Evolutionary conservation across 2,329 filamentous ascomycete species (phyloP).

Genomic region (Escovopsis weberi): DNA sequence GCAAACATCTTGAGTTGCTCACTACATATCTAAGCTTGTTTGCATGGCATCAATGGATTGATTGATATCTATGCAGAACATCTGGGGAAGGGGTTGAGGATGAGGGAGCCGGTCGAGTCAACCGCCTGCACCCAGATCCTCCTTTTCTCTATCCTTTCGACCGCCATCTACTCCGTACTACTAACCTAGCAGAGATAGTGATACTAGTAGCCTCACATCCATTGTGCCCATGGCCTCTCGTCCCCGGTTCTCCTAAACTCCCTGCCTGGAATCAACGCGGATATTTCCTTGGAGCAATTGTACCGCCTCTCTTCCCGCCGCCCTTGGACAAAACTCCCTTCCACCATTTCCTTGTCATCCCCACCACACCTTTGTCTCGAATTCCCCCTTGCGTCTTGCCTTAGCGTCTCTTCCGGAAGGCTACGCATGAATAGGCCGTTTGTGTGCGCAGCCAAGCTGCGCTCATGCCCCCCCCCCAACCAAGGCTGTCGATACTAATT

Average conservation of each 20-base stretch:
- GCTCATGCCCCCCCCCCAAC: not conserved
- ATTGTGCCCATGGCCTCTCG: not conserved
- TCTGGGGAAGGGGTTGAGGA: too few species aligned
- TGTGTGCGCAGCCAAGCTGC: not conserved
- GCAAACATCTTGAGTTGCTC: constrained; percentile 1
- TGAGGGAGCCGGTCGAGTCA: too few species aligned
- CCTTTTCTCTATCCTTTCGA: too few species aligned
- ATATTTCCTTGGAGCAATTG: too few species aligned
- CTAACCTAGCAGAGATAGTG: not conserved
- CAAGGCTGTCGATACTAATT: constrained; percentile 1
- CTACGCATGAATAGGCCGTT: too few species aligned
- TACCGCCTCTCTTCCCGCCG: too few species aligned
- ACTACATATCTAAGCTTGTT: constrained; percentile 2
- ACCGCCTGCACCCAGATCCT: too few species aligned
- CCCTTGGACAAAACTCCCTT: constrained; percentile 1
- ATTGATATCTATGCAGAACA: not conserved
- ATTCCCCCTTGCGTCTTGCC: not conserved
- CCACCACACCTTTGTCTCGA: not conserved
- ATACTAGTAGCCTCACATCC: not conserved
- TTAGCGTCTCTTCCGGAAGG: too few species aligned
- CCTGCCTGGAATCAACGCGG: too few species aligned
- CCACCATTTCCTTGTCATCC: not conserved
- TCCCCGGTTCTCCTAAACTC: not conserved
- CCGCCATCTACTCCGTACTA: not conserved
- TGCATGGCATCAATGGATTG: constrained; percentile 1